Evolutionary conservation across 75 land plant species (phyloP).

Genomic region (Larix kaempferi): DNA sequence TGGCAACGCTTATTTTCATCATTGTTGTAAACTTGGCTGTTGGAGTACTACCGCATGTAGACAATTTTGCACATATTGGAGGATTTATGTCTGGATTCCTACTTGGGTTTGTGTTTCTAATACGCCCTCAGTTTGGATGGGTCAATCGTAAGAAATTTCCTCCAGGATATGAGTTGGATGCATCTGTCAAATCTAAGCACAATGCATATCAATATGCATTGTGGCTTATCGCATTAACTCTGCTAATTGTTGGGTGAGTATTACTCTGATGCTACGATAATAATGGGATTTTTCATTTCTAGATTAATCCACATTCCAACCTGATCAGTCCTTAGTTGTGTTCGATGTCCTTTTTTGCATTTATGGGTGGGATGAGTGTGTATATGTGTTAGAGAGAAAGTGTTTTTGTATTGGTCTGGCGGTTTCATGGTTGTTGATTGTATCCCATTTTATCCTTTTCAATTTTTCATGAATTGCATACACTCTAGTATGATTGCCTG

Average conservation of each 20-base stretch:
- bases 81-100: constrained; percentile 75
- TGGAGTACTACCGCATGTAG: constrained; percentile 78
- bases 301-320: background rate
- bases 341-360: background rate
- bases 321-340: background rate
- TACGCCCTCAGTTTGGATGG: constrained; percentile 69
- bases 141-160: constrained; percentile 31
- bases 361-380: no score
- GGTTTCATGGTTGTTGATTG: no score
- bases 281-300: background rate
- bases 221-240: constrained; percentile 26
- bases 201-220: constrained; percentile 32
- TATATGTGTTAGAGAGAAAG: background rate
- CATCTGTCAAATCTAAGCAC: constrained; percentile 29
- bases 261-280: background rate
- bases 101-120: constrained; percentile 66
- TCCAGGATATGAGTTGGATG: constrained; percentile 16
- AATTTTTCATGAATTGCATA: background rate
- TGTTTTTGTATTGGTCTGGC: no score
- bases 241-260: constrained; percentile 36
- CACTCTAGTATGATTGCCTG: background rate
- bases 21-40: constrained; percentile 60
- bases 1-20: constrained; percentile 54
- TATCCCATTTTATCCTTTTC: background rate
- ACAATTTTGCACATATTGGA: constrained; percentile 90